Conservation (phyloP, 768 basidiomycete genomes). For the Ramaria sp. region DNA sequence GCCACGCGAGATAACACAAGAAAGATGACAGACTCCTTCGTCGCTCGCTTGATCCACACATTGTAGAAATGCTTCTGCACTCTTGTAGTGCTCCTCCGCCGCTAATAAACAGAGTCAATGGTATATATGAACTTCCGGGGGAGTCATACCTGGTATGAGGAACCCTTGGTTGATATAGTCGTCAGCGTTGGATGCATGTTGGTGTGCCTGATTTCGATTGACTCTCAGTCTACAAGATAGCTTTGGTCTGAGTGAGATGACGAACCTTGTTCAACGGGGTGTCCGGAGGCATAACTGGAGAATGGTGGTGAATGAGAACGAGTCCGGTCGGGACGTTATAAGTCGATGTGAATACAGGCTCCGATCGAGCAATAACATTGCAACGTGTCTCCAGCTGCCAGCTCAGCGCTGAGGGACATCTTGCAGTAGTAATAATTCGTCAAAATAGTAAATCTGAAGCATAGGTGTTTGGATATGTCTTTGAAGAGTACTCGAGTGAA, state of each 20-base stretch:
- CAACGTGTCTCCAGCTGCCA: no score
- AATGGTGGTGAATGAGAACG: neutral
- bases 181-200: slow-evolving; percentile 73
- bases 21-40: slow-evolving; percentile 44
- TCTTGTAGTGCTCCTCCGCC: slow-evolving; percentile 62
- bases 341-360: no score
- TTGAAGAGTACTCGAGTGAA: no score
- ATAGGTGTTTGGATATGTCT: no score
- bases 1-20: neutral
- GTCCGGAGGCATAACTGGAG: slow-evolving; percentile 3
- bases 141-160: slow-evolving; percentile 35
- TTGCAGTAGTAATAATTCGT: no score
- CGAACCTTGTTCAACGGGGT: slow-evolving; percentile 10
- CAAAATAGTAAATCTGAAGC: no score
- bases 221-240: neutral
- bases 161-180: slow-evolving; percentile 57
- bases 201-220: slow-evolving; percentile 50
- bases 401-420: no score
- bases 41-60: slow-evolving; percentile 67
- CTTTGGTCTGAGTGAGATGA: neutral
- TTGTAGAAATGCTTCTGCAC: slow-evolving; percentile 63
- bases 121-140: neutral
- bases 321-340: neutral
- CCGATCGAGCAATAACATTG: no score
- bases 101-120: slow-evolving; percentile 22